phyloP scores from a whole-genome alignment of 2,329 filamentous ascomycete genomes.

The Domatiomyces catenatus region DNA sequence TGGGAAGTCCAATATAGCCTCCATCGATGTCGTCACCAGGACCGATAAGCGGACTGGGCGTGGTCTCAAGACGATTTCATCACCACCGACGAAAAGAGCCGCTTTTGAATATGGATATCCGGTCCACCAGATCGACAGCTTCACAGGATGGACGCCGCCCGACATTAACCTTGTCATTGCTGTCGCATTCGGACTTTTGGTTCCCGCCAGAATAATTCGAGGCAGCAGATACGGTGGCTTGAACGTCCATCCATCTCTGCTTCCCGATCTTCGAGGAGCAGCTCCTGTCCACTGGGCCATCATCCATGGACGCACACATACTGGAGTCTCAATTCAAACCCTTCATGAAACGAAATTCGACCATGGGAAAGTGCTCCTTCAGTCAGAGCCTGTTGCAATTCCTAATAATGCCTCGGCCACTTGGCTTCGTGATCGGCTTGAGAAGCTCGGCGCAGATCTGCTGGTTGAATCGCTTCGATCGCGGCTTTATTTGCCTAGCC shows the following conservation, averaged over 20 bases:
- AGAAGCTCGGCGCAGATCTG: constrained; percentile 51
- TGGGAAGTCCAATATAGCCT: constrained; percentile 45
- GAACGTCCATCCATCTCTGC: constrained; percentile 82
- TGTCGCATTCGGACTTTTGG: constrained; percentile 85
- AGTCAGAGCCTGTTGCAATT: constrained; percentile 45
- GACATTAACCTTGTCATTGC: constrained; percentile 65
- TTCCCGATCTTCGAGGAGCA: constrained; percentile 61
- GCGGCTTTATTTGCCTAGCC: constrained; percentile 44
- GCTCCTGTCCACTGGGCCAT: constrained; percentile 80
- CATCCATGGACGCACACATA: constrained; percentile 42
- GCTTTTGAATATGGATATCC: constrained; percentile 49
- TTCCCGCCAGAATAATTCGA: constrained; percentile 60
- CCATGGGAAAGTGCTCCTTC: constrained; percentile 57
- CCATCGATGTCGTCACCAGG: constrained; percentile 73
- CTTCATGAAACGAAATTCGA: constrained; percentile 65
- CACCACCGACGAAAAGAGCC: constrained; percentile 56
- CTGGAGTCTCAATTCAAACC: constrained; percentile 76
- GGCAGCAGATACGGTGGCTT: constrained; percentile 66
- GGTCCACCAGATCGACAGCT: constrained; percentile 64
- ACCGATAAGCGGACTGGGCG: constrained; percentile 65
- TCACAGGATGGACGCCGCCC: constrained; percentile 63
- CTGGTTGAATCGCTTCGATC: constrained; percentile 50
- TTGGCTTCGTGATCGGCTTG: constrained; percentile 41
- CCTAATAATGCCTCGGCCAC: constrained; percentile 40
- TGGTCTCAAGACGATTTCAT: constrained; percentile 50